Evolutionary conservation across 306 rosid species (phyloP), one percentile per base, ranked within the genome.

Genomic region (Fragaria ananassa): DNA sequence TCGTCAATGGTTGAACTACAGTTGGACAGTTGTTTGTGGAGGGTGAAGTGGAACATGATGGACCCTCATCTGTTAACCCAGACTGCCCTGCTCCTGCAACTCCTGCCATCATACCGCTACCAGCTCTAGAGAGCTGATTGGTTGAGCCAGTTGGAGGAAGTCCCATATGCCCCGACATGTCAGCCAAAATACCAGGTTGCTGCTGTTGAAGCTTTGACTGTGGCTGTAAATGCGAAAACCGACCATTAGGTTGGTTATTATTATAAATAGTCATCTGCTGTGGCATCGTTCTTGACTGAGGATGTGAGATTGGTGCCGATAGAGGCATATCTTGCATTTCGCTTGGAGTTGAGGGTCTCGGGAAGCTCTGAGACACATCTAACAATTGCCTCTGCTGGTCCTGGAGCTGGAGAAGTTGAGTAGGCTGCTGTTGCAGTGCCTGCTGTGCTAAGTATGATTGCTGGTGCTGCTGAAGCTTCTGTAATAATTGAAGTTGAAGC

Each of bases 1-100:
- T 84, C 63, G 82, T 81, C 83, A 81, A 64, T 1, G 84, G 84
- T 42, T 88, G 96, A 83, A 90, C 83, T 57, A 85, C 81, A 74
- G 64, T 80, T 49, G 82, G 80, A 72, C 90, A 87, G 76, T 95
- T 95, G 79, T 95, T 92, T 27, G 98, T 81, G 70, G 99, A 95
- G 71, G 99, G 98, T 64, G 99, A 95, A 27, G 96, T 92, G 74
- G 97, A 92, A 80, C 97, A 91, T 41, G 99, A 95, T 44, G 96
- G 99, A 83, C 85, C 75, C 75, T 95, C 98, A 35, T 95, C 98
- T 11, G 96, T 92, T 65, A 89, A 75, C 46, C 88, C 92, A 21
- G 97, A 91, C 76, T 86, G 99, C 50, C 89, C 99, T 1, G 83
- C 86, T 79, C 84, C 89, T 19, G 85, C 86, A 74, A 84, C 86